Evolutionary conservation across 1,284 basidiomycete species (phyloP).

Genomic region (Apiotrichum veenhuisii): DNA sequence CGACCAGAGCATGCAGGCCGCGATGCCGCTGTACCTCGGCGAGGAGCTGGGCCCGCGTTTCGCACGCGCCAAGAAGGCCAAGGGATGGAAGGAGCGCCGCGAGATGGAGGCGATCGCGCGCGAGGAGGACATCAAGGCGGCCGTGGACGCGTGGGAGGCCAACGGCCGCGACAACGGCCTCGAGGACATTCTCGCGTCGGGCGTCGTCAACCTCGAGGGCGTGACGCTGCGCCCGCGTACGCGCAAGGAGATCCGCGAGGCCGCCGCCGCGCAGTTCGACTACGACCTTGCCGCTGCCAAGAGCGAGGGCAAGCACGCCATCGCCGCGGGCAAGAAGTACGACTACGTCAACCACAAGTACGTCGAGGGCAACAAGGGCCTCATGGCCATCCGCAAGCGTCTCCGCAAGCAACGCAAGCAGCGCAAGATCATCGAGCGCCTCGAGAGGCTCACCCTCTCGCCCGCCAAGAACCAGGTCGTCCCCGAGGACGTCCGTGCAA

Average conservation of each 20-base stretch:
- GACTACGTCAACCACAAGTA: constrained; percentile 5
- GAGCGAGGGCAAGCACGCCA: constrained; percentile 20
- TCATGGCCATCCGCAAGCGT: constrained; percentile 6
- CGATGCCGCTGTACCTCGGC: constrained; percentile 47
- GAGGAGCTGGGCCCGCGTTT: constrained; percentile 48
- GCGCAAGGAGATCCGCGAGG: constrained; percentile 42
- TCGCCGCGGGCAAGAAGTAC: constrained; percentile 21
- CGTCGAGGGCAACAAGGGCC: constrained; percentile 20
- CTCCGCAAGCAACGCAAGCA: constrained; percentile 15
- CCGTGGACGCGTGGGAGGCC: constrained; percentile 38
- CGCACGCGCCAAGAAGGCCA: constrained; percentile 36
- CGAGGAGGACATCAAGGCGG: constrained; percentile 14
- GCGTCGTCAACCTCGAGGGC: constrained; percentile 34
- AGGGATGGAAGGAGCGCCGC: constrained; percentile 33
- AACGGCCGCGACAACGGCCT: constrained; percentile 39
- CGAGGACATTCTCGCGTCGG: constrained; percentile 23
- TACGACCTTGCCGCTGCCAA: constrained; percentile 19
- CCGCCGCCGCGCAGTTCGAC: constrained; percentile 35
- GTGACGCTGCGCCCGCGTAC: constrained; percentile 37
- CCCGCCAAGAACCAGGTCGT: constrained; percentile 33
- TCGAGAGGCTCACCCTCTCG: constrained; percentile 15
- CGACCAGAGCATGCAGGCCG: constrained; percentile 27
- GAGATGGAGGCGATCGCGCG: constrained; percentile 27
- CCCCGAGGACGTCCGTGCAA: constrained; percentile 15
- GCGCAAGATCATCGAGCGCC: constrained; percentile 12